phyloP scores from a whole-genome alignment of 179 eudicot genomes.

The Silene vulgaris region DNA sequence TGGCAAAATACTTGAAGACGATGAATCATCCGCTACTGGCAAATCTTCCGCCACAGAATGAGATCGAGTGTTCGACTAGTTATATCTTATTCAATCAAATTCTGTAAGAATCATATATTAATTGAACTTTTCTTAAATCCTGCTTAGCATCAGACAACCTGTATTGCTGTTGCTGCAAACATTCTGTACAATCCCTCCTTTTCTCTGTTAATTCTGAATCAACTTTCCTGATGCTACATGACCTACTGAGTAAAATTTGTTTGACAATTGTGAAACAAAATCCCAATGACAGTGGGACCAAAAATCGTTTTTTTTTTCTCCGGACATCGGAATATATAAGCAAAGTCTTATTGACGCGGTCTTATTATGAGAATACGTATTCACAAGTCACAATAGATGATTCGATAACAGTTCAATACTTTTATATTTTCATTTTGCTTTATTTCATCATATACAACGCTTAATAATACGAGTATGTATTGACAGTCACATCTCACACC shows the following conservation, averaged over 20 bases:
- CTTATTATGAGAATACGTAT: no score
- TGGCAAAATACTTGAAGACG: constrained; percentile 60
- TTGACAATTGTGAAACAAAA: background rate
- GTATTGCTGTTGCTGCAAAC: constrained; percentile 8
- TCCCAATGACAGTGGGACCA: background rate
- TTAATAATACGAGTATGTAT: no score
- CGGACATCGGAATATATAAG: no score
- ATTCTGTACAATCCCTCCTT: background rate
- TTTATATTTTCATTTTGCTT: background rate
- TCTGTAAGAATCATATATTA: background rate
- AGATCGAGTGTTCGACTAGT: background rate
- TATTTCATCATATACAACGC: background rate
- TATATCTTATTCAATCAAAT: background rate
- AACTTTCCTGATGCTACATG: background rate
- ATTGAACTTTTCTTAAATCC: background rate
- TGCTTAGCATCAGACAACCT: constrained; percentile 1
- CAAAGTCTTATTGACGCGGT: no score
- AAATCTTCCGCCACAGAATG: constrained; percentile 2
- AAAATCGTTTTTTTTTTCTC: background rate
- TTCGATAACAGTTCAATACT: no score
- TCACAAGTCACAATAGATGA: no score
- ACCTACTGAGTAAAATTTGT: background rate
- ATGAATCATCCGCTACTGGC: constrained; percentile 20
- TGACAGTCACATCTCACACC: background rate
- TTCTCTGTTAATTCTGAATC: background rate